Conservation (phyloP, 2,329 filamentous ascomycete genomes). For the Cladosporium velox region DNA sequence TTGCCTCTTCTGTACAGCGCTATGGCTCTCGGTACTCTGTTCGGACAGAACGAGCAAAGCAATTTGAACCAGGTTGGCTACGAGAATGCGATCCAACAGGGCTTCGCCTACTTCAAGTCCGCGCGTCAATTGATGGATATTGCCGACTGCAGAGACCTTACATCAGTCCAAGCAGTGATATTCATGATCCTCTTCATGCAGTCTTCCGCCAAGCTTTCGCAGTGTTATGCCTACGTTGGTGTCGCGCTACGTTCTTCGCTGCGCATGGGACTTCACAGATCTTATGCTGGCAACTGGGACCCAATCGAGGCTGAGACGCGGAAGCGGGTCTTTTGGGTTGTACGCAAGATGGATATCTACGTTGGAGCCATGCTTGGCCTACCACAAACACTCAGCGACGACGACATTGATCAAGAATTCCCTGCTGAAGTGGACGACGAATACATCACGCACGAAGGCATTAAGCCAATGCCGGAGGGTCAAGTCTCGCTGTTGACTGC, state of each 20-base stretch:
- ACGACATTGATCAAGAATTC: constrained; percentile 52
- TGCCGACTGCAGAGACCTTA: constrained; percentile 54
- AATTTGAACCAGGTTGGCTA: constrained; percentile 44
- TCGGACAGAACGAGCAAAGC: constrained; percentile 43
- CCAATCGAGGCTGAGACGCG: constrained; percentile 52
- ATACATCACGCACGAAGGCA: constrained; percentile 51
- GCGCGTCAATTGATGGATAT: constrained; percentile 54
- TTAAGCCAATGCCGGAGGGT: constrained; percentile 57
- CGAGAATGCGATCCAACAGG: constrained; percentile 51
- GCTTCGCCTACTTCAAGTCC: constrained; percentile 53
- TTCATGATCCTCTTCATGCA: constrained; percentile 58
- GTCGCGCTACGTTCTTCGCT: constrained; percentile 53
- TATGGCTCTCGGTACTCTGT: constrained; percentile 51
- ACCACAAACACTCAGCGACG: constrained; percentile 51
- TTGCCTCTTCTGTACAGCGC: constrained; percentile 52
- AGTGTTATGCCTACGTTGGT: constrained; percentile 56
- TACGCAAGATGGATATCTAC: constrained; percentile 55
- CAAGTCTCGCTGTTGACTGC: constrained; percentile 60
- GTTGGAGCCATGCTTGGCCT: constrained; percentile 54
- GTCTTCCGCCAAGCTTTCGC: constrained; percentile 54
- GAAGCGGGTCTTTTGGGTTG: constrained; percentile 55
- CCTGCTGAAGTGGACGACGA: constrained; percentile 53
- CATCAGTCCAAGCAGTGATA: constrained; percentile 53
- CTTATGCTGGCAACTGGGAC: constrained; percentile 48
- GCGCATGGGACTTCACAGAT: constrained; percentile 55